phyloP scores from a whole-genome alignment of 2,329 filamentous ascomycete genomes.

The Cercospora berteroae region DNA sequence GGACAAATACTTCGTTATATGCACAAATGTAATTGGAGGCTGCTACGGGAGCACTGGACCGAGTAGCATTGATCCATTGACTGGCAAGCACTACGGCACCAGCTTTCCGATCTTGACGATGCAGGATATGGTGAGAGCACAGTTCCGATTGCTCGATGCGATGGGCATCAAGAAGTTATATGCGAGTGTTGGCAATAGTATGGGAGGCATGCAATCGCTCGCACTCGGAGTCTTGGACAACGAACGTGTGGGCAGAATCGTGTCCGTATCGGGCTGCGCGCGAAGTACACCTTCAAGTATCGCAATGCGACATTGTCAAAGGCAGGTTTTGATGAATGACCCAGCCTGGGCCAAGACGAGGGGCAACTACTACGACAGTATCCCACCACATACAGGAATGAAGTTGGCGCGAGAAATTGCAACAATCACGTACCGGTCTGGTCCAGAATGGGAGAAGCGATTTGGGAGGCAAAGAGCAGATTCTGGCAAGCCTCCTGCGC shows the following conservation, averaged over 20 bases:
- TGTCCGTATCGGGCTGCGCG: constrained; percentile 89
- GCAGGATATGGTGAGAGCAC: constrained; percentile 95
- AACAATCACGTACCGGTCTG: constrained; percentile 93
- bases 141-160: constrained; percentile 81
- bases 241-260: constrained; percentile 74
- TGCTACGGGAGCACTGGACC: constrained; percentile 96
- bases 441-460: constrained; percentile 94
- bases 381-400: constrained; percentile 95
- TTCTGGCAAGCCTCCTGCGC: constrained; percentile 76
- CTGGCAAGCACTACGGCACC: constrained; percentile 86
- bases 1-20: constrained; percentile 86
- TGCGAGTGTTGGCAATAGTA: constrained; percentile 91
- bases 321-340: constrained; percentile 98
- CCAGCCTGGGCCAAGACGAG: constrained; percentile 79
- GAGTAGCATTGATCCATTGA: constrained; percentile 79
- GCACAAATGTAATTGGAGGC: constrained; percentile 93
- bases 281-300: constrained; percentile 96
- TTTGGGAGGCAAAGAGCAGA: constrained; percentile 89
- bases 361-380: constrained; percentile 78
- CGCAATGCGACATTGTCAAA: constrained; percentile 95
- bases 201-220: constrained; percentile 97
- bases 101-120: constrained; percentile 93
- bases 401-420: constrained; percentile 96
- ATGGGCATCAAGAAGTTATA: constrained; percentile 76
- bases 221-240: constrained; percentile 83